Evolutionary conservation across 2,329 filamentous ascomycete species (phyloP), one percentile per base, ranked within the genome.

Genomic region (Aspergillus chevalieri): DNA sequence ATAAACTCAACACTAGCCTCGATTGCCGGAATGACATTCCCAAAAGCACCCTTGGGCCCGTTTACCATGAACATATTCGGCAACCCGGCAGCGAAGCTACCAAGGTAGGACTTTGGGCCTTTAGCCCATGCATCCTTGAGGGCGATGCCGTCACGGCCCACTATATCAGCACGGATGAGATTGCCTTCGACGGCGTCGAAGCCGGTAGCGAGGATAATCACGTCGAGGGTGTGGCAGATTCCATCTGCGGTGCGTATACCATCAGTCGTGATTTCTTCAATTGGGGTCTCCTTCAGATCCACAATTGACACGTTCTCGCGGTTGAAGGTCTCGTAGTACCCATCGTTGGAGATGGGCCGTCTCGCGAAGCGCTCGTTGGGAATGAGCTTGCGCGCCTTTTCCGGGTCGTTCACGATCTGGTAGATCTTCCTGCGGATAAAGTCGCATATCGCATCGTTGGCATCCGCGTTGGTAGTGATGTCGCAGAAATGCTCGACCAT

Each of bases 291-390:
- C 17, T 52, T 48, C 6, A 57, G 26, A 47, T 69, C 62, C 8
- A 68, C 63, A 4, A 70, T 53, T 4, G 64, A 46, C 5, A 71
- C 65, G 41, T 69, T 66, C 0, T 60, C 55, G 46, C 61, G 50
- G 43, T 70, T 68, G 55, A 62, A 69, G 7, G 62, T 57, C 39
- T 69, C 66, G 46, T 62, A 67, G 48, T 65, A 71, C 0, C 62
- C 61, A 28, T 49, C 56, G 33, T 58, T 56, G 3, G 56, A 43
- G 7, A 52, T 54, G 5, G 56, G 47, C 15, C 58, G 47, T 8
- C 52, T 44, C 2, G 53, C 52, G 9, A 54, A 55, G 10, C 57
- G 57, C 9, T 54, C 52, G 17, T 56, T 57, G 1, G 58, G 57
- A 21, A 57, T 58, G 2, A 61, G 43, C 22, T 42, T 56, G 12